phyloP scores from a whole-genome alignment of 1,139 yeast species.

The Yamadazyma sp. region DNA sequence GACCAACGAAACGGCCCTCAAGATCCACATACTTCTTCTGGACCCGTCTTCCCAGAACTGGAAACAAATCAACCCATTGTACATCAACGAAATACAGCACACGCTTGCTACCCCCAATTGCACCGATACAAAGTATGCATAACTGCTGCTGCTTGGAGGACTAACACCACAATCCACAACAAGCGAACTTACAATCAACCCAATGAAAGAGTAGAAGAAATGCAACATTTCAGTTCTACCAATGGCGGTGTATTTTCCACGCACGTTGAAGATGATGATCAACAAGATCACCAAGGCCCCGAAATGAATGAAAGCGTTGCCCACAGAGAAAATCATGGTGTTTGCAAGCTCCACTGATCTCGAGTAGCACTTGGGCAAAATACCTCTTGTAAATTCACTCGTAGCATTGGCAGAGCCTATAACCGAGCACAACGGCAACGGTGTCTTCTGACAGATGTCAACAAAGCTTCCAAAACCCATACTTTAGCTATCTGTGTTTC shows the following conservation, averaged over 20 bases:
- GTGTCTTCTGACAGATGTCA: constrained; percentile 62
- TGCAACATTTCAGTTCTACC: constrained; percentile 85
- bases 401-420: constrained; percentile 40
- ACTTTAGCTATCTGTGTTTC: not conserved
- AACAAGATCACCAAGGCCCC: constrained; percentile 65
- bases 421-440: constrained; percentile 78
- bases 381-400: constrained; percentile 47
- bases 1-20: constrained; percentile 47
- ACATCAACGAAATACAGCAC: constrained; percentile 64
- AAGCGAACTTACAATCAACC: constrained; percentile 61
- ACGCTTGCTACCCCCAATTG: constrained; percentile 77
- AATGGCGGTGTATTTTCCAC: constrained; percentile 88
- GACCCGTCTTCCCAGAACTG: constrained; percentile 96
- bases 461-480: constrained; percentile 73
- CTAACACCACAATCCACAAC: constrained; percentile 91
- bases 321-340: constrained; percentile 88
- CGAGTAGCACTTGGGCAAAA: constrained; percentile 78
- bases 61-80: constrained; percentile 78
- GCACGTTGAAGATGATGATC: constrained; percentile 74
- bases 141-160: constrained; percentile 76
- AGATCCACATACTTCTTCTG: constrained; percentile 54
- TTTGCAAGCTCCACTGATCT: constrained; percentile 85
- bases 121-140: constrained; percentile 78
- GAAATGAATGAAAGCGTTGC: constrained; percentile 82
- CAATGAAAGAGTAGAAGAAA: constrained; percentile 62